Evolutionary conservation across 805 yeast genomes (phyloP).

Genomic region (Starmerella etchellsii): DNA sequence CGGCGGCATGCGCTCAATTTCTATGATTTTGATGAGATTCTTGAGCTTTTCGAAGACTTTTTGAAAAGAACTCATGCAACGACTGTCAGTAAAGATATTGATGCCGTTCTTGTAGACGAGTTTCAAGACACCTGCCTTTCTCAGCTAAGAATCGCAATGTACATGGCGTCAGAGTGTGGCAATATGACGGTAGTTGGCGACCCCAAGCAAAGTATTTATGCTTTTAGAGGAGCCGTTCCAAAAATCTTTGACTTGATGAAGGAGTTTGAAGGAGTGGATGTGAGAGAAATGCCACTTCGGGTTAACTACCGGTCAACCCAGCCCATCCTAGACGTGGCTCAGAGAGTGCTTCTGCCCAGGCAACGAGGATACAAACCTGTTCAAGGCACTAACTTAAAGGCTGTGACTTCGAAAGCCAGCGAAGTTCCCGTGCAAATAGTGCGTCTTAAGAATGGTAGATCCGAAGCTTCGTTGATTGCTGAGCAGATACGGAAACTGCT

Average conservation of each 20-base stretch:
- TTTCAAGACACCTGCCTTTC: conserved; percentile 81
- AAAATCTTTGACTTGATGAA: conserved; percentile 51
- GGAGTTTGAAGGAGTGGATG: conserved; percentile 19
- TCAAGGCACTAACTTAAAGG: not conserved
- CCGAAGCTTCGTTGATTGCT: conserved; percentile 22
- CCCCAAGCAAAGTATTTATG: conserved; percentile 91
- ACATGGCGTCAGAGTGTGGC: conserved; percentile 29
- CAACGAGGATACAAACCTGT: not conserved
- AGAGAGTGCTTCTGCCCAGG: conserved; percentile 36
- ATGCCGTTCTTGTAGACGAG: conserved; percentile 81
- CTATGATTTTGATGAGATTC: conserved; percentile 75
- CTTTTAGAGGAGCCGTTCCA: conserved; percentile 68
- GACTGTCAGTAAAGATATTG: conserved; percentile 34
- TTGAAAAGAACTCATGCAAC: conserved; percentile 24
- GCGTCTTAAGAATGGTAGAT: not conserved
- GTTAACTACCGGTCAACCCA: conserved; percentile 75
- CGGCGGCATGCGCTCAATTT: conserved; percentile 31
- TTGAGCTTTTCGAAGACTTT: conserved; percentile 43
- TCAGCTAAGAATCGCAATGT: conserved; percentile 57
- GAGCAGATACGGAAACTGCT: conserved; percentile 41
- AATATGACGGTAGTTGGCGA: conserved; percentile 84
- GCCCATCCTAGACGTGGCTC: conserved; percentile 52
- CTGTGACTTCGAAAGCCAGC: not conserved
- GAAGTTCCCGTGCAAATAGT: conserved; percentile 4
- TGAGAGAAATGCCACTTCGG: conserved; percentile 27